These are phyloP conservation scores for Aechmea fasciata DNA, from an alignment of 176 grass and related monocot genomes.

Conservation along the genomic window DNA sequence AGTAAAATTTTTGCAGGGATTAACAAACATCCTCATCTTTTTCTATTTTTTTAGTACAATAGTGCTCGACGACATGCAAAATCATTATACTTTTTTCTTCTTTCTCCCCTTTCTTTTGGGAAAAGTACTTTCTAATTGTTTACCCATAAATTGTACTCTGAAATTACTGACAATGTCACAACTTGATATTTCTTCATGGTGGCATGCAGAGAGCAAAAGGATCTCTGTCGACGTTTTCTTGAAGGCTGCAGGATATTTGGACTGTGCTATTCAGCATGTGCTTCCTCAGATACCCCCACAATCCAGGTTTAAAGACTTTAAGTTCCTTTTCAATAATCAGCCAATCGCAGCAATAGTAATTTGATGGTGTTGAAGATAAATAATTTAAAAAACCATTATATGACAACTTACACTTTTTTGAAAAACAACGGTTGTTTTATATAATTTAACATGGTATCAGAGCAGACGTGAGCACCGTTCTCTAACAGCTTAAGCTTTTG, in stretches of 20 bases:
- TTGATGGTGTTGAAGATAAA: too few species aligned
- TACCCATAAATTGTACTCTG: not conserved
- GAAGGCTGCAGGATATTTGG: slow-evolving; percentile 80
- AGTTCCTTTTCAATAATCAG: slow-evolving; percentile 12
- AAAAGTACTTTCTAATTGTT: not conserved
- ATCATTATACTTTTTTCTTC: not conserved
- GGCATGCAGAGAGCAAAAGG: slow-evolving; percentile 58
- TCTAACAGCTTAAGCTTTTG: too few species aligned
- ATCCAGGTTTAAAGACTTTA: slow-evolving; percentile 39
- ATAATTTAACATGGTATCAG: not conserved
- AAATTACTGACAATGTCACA: not conserved
- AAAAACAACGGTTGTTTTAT: not conserved
- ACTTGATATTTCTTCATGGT: slow-evolving; percentile 1
- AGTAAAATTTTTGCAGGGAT: too few species aligned
- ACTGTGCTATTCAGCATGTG: slow-evolving; percentile 61
- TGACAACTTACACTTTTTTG: too few species aligned
- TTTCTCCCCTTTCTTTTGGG: not conserved
- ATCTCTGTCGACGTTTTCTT: slow-evolving; percentile 69
- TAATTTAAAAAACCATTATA: too few species aligned
- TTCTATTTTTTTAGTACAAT: not conserved
- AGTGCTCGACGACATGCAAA: not conserved
- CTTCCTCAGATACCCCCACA: slow-evolving; percentile 66
- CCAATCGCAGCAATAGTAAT: not conserved
- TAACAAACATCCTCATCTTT: too few species aligned
- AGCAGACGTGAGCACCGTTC: too few species aligned